Percentiles rank a stretch among this genome's conserved stretches.
Conservation (phyloP, 306 rosid species). For the Pyrus bretschneideri region DNA sequence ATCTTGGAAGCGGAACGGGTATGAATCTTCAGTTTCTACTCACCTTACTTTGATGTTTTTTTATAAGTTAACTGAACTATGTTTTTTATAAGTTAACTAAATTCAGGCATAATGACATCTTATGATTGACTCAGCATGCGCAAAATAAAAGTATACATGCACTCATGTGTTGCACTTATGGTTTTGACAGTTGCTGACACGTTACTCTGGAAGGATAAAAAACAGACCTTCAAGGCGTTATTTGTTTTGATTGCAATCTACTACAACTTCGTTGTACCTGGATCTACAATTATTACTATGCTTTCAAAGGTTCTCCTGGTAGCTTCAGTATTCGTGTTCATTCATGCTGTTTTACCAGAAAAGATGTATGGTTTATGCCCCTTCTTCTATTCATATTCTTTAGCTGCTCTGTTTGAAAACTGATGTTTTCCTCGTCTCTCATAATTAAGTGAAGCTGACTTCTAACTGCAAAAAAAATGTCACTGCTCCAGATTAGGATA, state of each 20-base stretch:
- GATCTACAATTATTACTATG: constrained; percentile 55
- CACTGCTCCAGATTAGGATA: constrained; percentile 65
- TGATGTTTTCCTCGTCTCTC: background rate
- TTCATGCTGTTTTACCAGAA: constrained; percentile 66
- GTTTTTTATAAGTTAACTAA: background rate
- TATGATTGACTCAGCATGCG: background rate
- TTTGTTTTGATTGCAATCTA: constrained; percentile 63
- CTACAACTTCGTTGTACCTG: constrained; percentile 71
- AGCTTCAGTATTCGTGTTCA: constrained; percentile 37
- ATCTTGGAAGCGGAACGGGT: constrained; percentile 87
- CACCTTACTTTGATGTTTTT: background rate
- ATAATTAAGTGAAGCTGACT: constrained; percentile 21
- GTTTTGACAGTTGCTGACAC: constrained; percentile 81
- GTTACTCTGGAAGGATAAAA: constrained; percentile 92
- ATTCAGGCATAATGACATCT: background rate
- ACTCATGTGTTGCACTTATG: constrained; percentile 6
- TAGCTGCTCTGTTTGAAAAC: background rate
- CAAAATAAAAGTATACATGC: background rate
- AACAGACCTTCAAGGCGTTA: constrained; percentile 50
- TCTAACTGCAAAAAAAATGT: constrained; percentile 15
- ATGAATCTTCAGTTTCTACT: constrained; percentile 15
- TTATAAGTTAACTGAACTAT: background rate
- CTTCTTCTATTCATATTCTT: constrained; percentile 5
- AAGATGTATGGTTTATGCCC: constrained; percentile 47
- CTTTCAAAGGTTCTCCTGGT: constrained; percentile 64